Conservation (phyloP, 2,329 filamentous ascomycete genomes). For the Fusarium sp. region DNA sequence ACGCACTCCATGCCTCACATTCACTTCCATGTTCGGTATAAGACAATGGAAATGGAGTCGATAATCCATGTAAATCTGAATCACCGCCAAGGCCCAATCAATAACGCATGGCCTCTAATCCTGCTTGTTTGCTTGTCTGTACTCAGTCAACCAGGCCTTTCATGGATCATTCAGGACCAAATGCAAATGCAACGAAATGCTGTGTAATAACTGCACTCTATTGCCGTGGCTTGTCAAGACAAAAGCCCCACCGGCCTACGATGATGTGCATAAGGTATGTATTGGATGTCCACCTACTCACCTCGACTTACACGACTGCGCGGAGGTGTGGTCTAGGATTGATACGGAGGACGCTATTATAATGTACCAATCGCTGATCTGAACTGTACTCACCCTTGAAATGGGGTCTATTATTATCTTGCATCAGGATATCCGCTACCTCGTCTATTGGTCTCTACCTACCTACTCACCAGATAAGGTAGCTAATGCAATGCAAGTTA, state of each 20-base stretch:
- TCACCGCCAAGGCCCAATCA: background rate
- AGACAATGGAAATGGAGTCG: background rate
- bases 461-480: background rate
- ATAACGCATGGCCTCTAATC: background rate
- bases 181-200: background rate
- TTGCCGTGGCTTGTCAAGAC: slow-evolving; percentile 9
- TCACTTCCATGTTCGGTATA: background rate
- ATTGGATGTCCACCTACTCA: background rate
- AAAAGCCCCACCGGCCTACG: background rate
- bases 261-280: slow-evolving; percentile 31
- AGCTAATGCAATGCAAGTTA: background rate
- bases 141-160: background rate
- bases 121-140: background rate
- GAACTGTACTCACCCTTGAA: background rate
- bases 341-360: background rate
- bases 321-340: background rate
- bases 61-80: background rate
- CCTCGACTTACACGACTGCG: slow-evolving; percentile 15
- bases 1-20: background rate
- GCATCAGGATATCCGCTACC: background rate
- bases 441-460: background rate
- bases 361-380: slow-evolving; percentile 11
- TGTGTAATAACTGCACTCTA: background rate
- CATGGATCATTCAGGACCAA: background rate
- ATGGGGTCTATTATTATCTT: slow-evolving; percentile 12